phyloP scores from a whole-genome alignment of 176 grass and related monocot genomes.

The Metroxylon sagu region DNA sequence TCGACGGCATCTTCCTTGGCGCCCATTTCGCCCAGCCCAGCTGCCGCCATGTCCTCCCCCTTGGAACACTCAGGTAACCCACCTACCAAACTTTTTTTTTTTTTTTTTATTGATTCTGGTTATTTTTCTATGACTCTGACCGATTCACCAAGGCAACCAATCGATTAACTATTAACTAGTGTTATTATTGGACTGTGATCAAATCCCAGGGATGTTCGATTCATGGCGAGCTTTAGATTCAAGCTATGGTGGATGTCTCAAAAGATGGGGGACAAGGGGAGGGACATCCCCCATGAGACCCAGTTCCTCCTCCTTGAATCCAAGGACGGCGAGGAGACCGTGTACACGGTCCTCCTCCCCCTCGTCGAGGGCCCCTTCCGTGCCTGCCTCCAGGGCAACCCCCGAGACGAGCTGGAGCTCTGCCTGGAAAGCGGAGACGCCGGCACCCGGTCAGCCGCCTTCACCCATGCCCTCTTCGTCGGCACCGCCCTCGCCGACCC shows the following conservation, averaged over 20 bases:
- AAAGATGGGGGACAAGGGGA: slow-evolving; percentile 61
- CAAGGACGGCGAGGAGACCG: slow-evolving; percentile 17
- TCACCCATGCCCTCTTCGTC: slow-evolving; percentile 51
- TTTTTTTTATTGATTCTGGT: no score
- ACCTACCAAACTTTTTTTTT: neutral
- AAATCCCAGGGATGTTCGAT: slow-evolving; percentile 43
- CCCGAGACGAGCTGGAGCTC: slow-evolving; percentile 47
- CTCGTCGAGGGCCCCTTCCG: slow-evolving; percentile 75
- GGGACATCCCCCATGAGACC: slow-evolving; percentile 86
- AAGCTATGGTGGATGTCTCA: slow-evolving; percentile 99
- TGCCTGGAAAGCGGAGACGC: slow-evolving; percentile 85
- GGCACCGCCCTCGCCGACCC: slow-evolving; percentile 68
- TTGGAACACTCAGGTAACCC: slow-evolving; percentile 53
- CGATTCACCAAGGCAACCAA: no score
- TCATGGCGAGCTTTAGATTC: slow-evolving; percentile 82
- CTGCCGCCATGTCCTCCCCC: slow-evolving; percentile 60
- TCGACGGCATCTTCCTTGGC: slow-evolving; percentile 77
- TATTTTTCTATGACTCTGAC: no score
- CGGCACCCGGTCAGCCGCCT: slow-evolving; percentile 30
- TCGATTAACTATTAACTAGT: no score
- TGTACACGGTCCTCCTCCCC: slow-evolving; percentile 81
- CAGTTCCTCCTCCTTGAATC: slow-evolving; percentile 90
- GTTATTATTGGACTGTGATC: no score
- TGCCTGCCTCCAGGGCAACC: slow-evolving; percentile 71
- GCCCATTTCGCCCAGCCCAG: slow-evolving; percentile 31